A percentile compares a stretch with the other conserved stretches of the same genome.
These are phyloP conservation scores for Basipetospora chlamydospora DNA, from an alignment of 2,329 filamentous ascomycete genomes.

Conservation along the genomic window DNA sequence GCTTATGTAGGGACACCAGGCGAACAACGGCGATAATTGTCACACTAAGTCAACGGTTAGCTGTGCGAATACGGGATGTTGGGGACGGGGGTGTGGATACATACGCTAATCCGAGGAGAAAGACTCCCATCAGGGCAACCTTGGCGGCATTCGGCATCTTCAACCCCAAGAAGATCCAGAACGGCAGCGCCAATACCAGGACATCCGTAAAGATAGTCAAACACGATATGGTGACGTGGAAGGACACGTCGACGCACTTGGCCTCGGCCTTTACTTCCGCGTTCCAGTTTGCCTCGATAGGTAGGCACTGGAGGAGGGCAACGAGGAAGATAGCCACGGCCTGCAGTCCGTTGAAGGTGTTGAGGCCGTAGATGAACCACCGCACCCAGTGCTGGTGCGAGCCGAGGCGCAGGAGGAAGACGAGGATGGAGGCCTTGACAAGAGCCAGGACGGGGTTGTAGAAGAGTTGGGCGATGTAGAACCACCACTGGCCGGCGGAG, in stretches of 20 bases:
- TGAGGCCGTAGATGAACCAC: constrained; percentile 12
- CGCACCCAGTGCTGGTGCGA: constrained; percentile 19
- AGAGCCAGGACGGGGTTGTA: constrained; percentile 6
- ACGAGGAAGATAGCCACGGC: constrained; percentile 6
- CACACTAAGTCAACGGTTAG: constrained; percentile 12
- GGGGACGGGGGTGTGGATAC: constrained; percentile 6
- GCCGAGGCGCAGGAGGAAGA: constrained; percentile 19
- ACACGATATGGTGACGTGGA: constrained; percentile 1
- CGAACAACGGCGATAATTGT: constrained; percentile 17
- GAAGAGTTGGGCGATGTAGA: constrained; percentile 5
- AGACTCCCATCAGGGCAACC: constrained; percentile 23
- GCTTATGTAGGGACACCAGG: not conserved
- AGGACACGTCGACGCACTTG: constrained; percentile 3
- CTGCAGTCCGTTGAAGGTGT: constrained; percentile 5
- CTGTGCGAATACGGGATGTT: too few relatives aligned
- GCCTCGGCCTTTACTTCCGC: not conserved
- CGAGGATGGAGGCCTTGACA: constrained; percentile 6
- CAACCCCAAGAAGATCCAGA: constrained; percentile 21
- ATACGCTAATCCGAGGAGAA: constrained; percentile 21
- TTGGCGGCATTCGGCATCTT: constrained; percentile 24
- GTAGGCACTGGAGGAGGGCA: constrained; percentile 4
- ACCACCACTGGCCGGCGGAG: constrained; percentile 1
- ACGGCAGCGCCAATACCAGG: constrained; percentile 12
- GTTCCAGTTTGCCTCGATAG: constrained; percentile 5
- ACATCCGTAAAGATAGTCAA: constrained; percentile 12